A percentile compares a stretch with the other conserved stretches of the same genome.
These are phyloP conservation scores for Hymenoscyphus repandus DNA, from an alignment of 2,329 filamentous ascomycete species.

Conservation along the genomic window DNA sequence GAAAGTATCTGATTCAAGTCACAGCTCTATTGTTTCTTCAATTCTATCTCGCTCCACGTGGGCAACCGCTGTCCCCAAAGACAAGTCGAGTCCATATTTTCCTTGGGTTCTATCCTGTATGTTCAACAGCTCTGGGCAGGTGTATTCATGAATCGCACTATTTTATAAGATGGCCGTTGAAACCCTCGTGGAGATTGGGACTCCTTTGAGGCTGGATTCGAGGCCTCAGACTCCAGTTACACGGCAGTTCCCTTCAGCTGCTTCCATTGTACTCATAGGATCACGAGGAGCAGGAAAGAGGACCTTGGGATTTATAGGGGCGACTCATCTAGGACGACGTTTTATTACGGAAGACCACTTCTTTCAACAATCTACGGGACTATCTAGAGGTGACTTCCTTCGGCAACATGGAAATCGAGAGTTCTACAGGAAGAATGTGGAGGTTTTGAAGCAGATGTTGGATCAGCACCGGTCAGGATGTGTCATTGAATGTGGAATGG, in stretches of 20 bases:
- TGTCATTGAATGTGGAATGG: slow-evolving; percentile 67
- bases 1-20: too few species aligned
- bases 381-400: slow-evolving; percentile 58
- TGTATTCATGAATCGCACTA: background rate
- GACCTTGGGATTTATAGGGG: slow-evolving; percentile 69
- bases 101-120: too few species aligned
- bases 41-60: too few species aligned
- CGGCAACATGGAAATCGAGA: slow-evolving; percentile 55
- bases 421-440: slow-evolving; percentile 58
- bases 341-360: slow-evolving; percentile 64
- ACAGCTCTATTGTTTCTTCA: too few species aligned
- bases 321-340: slow-evolving; percentile 62
- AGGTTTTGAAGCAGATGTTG: slow-evolving; percentile 56
- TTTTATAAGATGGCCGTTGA: slow-evolving; percentile 21
- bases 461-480: slow-evolving; percentile 52
- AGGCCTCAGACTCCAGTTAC: slow-evolving; percentile 16
- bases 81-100: too few species aligned
- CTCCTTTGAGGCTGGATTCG: slow-evolving; percentile 18
- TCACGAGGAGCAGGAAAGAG: slow-evolving; percentile 72
- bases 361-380: slow-evolving; percentile 60
- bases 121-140: background rate
- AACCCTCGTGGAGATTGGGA: slow-evolving; percentile 23
- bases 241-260: slow-evolving; percentile 39
- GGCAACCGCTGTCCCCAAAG: too few species aligned
- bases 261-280: slow-evolving; percentile 68